Percentiles rank a stretch among this genome's conserved stretches.
These are phyloP conservation scores for Ilyonectria sp. DNA, from an alignment of 2,329 filamentous ascomycete genomes.

Conservation along the genomic window DNA sequence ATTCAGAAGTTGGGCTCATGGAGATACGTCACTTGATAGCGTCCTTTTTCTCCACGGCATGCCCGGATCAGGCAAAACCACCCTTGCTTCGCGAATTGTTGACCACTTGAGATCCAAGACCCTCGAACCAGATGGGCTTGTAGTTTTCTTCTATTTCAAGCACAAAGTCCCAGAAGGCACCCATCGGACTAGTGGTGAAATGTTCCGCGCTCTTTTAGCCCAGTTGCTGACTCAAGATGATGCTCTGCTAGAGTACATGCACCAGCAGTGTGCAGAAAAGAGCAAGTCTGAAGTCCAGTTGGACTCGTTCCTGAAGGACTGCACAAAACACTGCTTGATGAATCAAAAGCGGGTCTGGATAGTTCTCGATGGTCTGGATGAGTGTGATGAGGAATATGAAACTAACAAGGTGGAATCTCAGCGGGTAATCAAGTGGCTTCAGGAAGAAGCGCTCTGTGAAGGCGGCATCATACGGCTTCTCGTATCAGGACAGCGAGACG, in stretches of 20 bases:
- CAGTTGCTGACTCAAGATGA: background rate
- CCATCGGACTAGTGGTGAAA: background rate
- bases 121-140: background rate
- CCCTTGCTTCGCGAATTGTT: background rate
- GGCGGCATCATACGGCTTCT: background rate
- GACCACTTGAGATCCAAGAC: background rate
- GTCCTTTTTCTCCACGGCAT: background rate
- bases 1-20: background rate
- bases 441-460: background rate
- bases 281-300: background rate
- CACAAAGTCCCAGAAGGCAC: background rate
- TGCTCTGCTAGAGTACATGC: background rate
- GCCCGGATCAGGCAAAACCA: background rate
- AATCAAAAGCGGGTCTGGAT: slow-evolving; percentile 36
- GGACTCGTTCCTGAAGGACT: background rate
- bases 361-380: slow-evolving; percentile 55
- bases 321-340: background rate
- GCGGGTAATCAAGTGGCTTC: background rate
- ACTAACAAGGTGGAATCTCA: slow-evolving; percentile 28
- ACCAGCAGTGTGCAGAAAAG: background rate
- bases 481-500: background rate
- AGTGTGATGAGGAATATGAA: slow-evolving; percentile 50
- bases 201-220: background rate
- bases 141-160: background rate
- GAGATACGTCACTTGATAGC: background rate